Base-by-base conservation (phyloP, 345 rosid species). In the Aquilaria sinensis region DNA sequence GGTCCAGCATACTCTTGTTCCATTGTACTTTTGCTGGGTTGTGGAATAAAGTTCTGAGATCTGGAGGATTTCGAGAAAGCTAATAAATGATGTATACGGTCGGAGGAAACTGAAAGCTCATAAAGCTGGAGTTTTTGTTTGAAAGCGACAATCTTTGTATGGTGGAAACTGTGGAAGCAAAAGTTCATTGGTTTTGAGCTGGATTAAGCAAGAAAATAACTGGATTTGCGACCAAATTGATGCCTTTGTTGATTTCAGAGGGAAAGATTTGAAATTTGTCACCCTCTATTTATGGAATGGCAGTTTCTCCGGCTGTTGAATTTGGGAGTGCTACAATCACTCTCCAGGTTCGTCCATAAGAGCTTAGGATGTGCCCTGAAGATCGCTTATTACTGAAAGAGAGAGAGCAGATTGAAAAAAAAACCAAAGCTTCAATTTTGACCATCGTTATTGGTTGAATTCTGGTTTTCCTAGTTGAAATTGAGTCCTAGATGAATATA, bases 291-390 rank as follows among this genome's bases (percentile, higher is more conserved):
- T 76, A 53, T 53, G 71, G 75, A 64, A 70, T 63, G 67, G 65
- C 75, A 62, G 31, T 32, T 30, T 67, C 64, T 66, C 67, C 69
- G 63, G 70, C 71, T 52, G 6, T 2, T 10, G 62, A 61, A 57
- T 68, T 46, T 82, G 86, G 80, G 81, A 79, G 77, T 83, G 72
- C 71, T 53, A 61, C 71, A 64, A 64, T 71, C 73, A 72, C 64
- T 68, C 7, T 65, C 49, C 53, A 65, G 55, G 72, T 51, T 68
- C 57, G 57, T 70, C 67, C 74, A 64, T 71, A 57, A 70, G 54
- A 68, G 51, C 74, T 63, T 23, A 69, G 72, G 48, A 13, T 56
- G 63, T 66, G 65, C 59, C 37, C 55, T 58, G 50, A 52, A 60
- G 61, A 67, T 68, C 70, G 73, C 62, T 51, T 57, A 60, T 70